Evolutionary conservation across 139 green algal species (phyloP).

Genomic region (Closterium sp.): DNA sequence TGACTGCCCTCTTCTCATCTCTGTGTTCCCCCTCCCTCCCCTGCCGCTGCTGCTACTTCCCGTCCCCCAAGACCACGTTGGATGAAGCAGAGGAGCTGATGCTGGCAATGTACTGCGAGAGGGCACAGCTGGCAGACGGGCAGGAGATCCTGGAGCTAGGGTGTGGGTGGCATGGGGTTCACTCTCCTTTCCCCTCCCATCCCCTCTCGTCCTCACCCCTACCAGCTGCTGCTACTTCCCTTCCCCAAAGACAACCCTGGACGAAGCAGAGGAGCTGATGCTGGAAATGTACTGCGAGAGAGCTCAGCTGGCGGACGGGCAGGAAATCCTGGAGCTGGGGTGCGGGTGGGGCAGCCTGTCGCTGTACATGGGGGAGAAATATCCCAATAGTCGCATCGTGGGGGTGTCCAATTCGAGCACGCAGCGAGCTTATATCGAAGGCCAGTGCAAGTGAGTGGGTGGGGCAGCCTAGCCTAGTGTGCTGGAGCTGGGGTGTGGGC

Average conservation of each 20-base stretch:
- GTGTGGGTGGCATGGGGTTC: constrained; percentile 97
- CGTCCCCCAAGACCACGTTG: constrained; percentile 50
- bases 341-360: constrained; percentile 93
- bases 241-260: constrained; percentile 54
- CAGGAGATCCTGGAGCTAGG: constrained; percentile 77
- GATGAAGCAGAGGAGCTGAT: constrained; percentile 88
- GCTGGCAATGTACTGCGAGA: constrained; percentile 79
- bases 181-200: background rate
- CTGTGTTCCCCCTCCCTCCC: background rate
- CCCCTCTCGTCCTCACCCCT: background rate
- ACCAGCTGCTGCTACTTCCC: constrained; percentile 41
- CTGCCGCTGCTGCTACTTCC: constrained; percentile 27
- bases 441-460: constrained; percentile 39
- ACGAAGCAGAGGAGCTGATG: constrained; percentile 89
- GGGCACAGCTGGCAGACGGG: constrained; percentile 75
- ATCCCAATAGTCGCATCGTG: constrained; percentile 67
- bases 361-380: constrained; percentile 77
- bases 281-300: constrained; percentile 79
- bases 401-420: constrained; percentile 80
- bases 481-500: constrained; percentile 37
- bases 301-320: constrained; percentile 74
- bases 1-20: background rate
- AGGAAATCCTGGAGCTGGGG: constrained; percentile 89
- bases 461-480: too few relatives aligned
- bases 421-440: constrained; percentile 40